phyloP scores from a whole-genome alignment of 208 protist genomes.

The Leishmania gerbilli region DNA sequence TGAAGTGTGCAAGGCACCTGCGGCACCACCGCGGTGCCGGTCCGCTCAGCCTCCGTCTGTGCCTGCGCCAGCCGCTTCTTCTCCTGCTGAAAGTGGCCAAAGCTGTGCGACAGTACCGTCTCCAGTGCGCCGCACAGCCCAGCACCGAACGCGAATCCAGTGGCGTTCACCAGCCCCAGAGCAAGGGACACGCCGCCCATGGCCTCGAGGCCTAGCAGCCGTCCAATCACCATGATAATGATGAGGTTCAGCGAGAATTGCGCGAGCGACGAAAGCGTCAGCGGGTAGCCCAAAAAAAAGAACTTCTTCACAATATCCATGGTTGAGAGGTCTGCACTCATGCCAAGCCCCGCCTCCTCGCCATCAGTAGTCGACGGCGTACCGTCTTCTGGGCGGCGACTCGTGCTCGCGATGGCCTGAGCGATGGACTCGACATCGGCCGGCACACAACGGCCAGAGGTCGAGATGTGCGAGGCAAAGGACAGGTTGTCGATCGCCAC shows the following conservation, averaged over 20 bases:
- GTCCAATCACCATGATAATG: conserved; percentile 68
- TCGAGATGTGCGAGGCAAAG: conserved; percentile 36
- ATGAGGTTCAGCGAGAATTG: conserved; percentile 82
- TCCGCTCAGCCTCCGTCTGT: conserved; percentile 12
- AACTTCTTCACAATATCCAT: conserved; percentile 59
- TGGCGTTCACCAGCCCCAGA: conserved; percentile 81
- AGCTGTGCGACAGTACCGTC: conserved; percentile 85
- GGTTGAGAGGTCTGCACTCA: conserved; percentile 33
- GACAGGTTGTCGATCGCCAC: conserved; percentile 42
- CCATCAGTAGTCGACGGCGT: not conserved
- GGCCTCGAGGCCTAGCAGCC: conserved; percentile 56
- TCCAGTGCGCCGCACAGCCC: conserved; percentile 84
- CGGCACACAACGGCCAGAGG: conserved; percentile 22
- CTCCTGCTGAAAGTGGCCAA: conserved; percentile 50
- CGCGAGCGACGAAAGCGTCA: conserved; percentile 66
- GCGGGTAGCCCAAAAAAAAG: conserved; percentile 65
- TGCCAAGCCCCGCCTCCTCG: conserved; percentile 15
- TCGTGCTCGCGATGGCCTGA: conserved; percentile 21
- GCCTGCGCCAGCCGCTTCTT: conserved; percentile 29
- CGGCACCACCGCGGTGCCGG: conserved; percentile 9
- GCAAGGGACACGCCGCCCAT: conserved; percentile 77
- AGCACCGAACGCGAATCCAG: conserved; percentile 84
- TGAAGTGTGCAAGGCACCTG: conserved; percentile 36
- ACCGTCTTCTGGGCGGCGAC: conserved; percentile 17
- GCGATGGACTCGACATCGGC: conserved; percentile 36